Evolutionary conservation across 495 filamentous ascomycete species (phyloP).

Genomic region (Hypoxylon perforatum): DNA sequence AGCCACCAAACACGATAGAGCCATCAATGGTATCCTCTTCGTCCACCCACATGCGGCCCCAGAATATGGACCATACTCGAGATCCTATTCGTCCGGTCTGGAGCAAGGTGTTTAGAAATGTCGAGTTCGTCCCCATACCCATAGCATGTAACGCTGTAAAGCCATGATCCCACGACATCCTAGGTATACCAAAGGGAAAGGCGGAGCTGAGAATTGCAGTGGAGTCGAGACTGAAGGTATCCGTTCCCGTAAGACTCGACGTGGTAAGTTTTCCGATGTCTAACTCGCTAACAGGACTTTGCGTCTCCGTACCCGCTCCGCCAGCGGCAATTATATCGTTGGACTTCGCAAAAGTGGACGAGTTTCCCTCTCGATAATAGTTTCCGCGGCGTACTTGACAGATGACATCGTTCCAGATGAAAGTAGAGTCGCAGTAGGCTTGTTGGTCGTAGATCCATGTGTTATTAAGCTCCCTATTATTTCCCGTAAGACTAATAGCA

Average conservation of each 20-base stretch:
- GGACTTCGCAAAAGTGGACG: slow-evolving; percentile 25
- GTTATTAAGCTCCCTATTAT: slow-evolving; percentile 36
- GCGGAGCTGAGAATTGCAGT: slow-evolving; percentile 2
- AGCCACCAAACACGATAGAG: slow-evolving; percentile 56
- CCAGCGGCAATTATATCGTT: slow-evolving; percentile 29
- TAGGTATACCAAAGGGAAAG: slow-evolving; percentile 36
- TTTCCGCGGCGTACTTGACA: slow-evolving; percentile 33
- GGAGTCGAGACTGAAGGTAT: not conserved
- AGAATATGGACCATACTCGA: slow-evolving; percentile 54
- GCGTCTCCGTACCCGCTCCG: slow-evolving; percentile 24
- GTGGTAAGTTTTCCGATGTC: slow-evolving; percentile 27
- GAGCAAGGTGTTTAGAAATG: slow-evolving; percentile 49
- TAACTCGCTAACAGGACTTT: too few relatives aligned
- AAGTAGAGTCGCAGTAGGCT: slow-evolving; percentile 20
- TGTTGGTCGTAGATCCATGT: slow-evolving; percentile 42
- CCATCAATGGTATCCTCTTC: slow-evolving; percentile 49
- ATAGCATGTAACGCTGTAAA: slow-evolving; percentile 37
- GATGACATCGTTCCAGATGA: slow-evolving; percentile 36
- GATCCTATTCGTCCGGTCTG: slow-evolving; percentile 51
- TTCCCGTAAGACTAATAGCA: not conserved
- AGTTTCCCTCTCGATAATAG: slow-evolving; percentile 24
- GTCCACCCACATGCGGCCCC: slow-evolving; percentile 53
- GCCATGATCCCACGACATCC: slow-evolving; percentile 28
- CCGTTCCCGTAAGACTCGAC: slow-evolving; percentile 28
- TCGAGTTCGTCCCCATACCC: slow-evolving; percentile 56